Conservation (phyloP, 768 basidiomycete genomes). For the Pleurotus tuoliensis region DNA sequence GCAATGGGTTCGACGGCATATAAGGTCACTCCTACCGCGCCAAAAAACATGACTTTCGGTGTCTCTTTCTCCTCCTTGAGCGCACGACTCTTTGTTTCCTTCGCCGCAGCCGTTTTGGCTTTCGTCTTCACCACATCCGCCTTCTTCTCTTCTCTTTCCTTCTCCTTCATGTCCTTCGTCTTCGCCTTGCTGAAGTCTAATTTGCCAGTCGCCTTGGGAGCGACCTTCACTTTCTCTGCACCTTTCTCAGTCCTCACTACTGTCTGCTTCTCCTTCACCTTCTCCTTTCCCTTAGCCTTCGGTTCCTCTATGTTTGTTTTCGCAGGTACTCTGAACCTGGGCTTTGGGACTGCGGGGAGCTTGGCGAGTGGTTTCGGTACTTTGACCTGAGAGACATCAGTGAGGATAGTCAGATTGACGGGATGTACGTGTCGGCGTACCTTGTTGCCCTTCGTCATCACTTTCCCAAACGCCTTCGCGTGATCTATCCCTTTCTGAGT, state of each 20-base stretch:
- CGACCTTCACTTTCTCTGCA: constrained; percentile 18
- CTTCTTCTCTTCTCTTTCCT: constrained; percentile 17
- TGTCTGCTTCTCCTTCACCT: constrained; percentile 18
- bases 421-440: constrained; percentile 22
- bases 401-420: neutral
- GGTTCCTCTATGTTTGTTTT: constrained; percentile 16
- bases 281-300: constrained; percentile 14
- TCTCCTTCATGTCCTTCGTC: constrained; percentile 33
- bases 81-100: neutral
- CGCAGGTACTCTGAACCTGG: neutral
- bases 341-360: constrained; percentile 14
- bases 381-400: neutral
- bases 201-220: constrained; percentile 41
- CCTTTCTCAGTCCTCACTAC: constrained; percentile 18
- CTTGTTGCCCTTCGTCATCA: constrained; percentile 42
- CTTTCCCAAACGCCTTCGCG: constrained; percentile 41
- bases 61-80: constrained; percentile 10
- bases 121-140: constrained; percentile 18
- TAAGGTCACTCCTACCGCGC: neutral
- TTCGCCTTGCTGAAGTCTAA: constrained; percentile 63
- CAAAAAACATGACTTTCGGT: constrained; percentile 3
- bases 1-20: no score
- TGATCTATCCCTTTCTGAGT: constrained; percentile 37
- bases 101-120: neutral
- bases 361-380: constrained; percentile 19